phyloP scores from a whole-genome alignment of 306 rosid species.

The Hippophae rhamnoides region DNA sequence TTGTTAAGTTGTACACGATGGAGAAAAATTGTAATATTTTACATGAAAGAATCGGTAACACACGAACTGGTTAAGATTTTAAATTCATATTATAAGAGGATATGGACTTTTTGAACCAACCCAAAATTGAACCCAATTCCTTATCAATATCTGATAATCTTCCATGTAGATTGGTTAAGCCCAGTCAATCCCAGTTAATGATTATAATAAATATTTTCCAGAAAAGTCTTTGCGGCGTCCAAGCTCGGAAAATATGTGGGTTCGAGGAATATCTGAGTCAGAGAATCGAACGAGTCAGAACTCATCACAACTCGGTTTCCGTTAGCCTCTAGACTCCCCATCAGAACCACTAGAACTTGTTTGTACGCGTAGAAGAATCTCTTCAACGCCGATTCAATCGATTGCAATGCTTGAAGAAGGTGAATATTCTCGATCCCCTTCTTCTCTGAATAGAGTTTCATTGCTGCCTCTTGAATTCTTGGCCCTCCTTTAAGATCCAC shows the following conservation, averaged over 20 bases:
- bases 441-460: constrained; percentile 66
- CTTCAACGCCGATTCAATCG: constrained; percentile 63
- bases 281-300: constrained; percentile 51
- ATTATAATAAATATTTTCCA: constrained; percentile 47
- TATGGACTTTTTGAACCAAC: no score
- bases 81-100: no score
- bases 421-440: constrained; percentile 42
- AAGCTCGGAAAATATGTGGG: constrained; percentile 87
- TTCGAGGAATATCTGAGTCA: constrained; percentile 65
- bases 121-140: not conserved
- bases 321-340: constrained; percentile 74
- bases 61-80: no score
- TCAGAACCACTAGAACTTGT: constrained; percentile 57
- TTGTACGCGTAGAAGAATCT: constrained; percentile 67
- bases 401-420: constrained; percentile 65
- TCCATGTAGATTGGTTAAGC: not conserved
- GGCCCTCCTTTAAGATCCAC: constrained; percentile 95
- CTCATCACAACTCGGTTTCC: constrained; percentile 58
- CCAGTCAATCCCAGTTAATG: not conserved
- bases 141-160: not conserved
- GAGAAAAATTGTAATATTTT: no score
- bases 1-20: no score
- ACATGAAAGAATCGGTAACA: no score
- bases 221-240: constrained; percentile 90
- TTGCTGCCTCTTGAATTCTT: constrained; percentile 82